Evolutionary conservation across 257 asterid species (phyloP), one percentile per base, ranked within the genome.

Genomic region (Galeopsis tetrahit): DNA sequence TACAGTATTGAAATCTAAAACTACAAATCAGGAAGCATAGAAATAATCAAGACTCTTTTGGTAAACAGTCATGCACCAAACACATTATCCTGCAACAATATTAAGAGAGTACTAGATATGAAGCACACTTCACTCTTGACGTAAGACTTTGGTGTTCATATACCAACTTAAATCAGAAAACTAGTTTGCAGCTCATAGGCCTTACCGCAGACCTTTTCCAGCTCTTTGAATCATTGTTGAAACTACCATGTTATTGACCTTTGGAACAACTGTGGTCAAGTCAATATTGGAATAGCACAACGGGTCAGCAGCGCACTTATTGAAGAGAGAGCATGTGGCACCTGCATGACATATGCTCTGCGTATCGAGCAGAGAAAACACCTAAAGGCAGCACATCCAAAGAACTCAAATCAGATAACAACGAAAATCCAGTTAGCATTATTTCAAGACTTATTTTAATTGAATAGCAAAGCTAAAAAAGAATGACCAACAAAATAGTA

Each of bases 191-290:
- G 73, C 70, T 46, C 67, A 67, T 49, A 39, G 44, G 61, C 71
- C 86, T 73, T 81, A 93, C 98, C 75, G 73, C 44, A 90, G 80
- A 34, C 34, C 82, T 78, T 84, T 88, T 57, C 98, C 97, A 68
- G 98, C 96, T 69, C 97, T 89, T 46, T 87, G 95, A 79, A 90
- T 80, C 90, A 93, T 83, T 0, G 91, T 83, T 4, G 95, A 87
- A 78, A 90, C 93, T 11, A 88, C 89, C 67, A 81, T 36, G 75
- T 90, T 87, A 71, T 90, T 87, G 79, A 90, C 87, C 81, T 80
- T 87, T 3, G 91, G 93, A 64, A 78, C 84, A 14, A 66, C 73
- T 13, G 85, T 73, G 60, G 84, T 87, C 87, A 93, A 83, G 78
- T 93, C 91, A 76, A 93, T 79, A 79, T 83, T 46, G 53, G 95